Conservation (phyloP, 1,284 basidiomycete genomes). For the Termitomyces sp. region DNA sequence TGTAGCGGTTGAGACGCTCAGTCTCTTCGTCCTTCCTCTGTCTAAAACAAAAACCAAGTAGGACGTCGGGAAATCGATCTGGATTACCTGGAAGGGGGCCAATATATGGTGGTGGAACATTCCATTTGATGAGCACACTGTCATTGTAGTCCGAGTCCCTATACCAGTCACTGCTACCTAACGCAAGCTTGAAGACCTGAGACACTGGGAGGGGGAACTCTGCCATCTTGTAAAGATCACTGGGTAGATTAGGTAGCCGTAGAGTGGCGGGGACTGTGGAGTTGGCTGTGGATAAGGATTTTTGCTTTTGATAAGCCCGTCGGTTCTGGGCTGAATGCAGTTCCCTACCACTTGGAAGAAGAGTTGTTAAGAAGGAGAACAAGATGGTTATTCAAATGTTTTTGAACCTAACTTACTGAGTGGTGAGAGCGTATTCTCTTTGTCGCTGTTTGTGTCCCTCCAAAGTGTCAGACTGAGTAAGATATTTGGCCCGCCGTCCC, state of each 20-base stretch:
- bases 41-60: conserved; percentile 9
- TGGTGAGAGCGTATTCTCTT: background rate
- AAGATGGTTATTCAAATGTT: background rate
- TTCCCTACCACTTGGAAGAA: background rate
- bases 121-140: background rate
- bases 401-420: background rate
- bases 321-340: background rate
- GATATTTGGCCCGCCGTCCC: background rate
- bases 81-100: background rate
- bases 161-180: background rate
- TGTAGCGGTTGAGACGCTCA: background rate
- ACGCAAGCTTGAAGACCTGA: too few relatives aligned
- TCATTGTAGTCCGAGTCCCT: conserved; percentile 4
- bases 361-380: background rate
- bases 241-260: background rate
- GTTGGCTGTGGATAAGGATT: too few relatives aligned
- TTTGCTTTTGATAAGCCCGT: background rate
- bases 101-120: background rate
- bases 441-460: background rate
- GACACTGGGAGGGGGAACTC: background rate
- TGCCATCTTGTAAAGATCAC: background rate
- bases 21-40: background rate
- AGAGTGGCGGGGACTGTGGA: background rate
- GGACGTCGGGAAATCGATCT: conserved; percentile 1
- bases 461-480: background rate